Evolutionary conservation across 1,284 basidiomycete species (phyloP).

Genomic region (Exobasidium rhododendri): DNA sequence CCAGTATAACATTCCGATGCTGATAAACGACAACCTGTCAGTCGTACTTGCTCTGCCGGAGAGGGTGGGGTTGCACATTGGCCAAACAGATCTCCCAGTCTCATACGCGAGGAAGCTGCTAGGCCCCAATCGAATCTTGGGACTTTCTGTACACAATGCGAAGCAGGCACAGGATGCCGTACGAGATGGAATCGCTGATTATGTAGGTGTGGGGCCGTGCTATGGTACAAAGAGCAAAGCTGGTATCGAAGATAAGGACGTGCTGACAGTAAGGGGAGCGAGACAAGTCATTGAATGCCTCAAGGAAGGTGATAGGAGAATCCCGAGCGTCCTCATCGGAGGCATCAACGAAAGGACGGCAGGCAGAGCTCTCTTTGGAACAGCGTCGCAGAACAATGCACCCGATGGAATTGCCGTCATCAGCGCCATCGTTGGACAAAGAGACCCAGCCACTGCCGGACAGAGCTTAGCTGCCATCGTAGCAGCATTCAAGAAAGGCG

Average conservation of each 20-base stretch:
- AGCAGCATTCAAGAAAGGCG: constrained; percentile 47
- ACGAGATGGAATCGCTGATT: constrained; percentile 67
- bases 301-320: constrained; percentile 5
- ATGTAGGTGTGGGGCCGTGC: constrained; percentile 73
- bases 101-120: constrained; percentile 63
- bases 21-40: constrained; percentile 67
- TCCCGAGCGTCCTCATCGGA: constrained; percentile 51
- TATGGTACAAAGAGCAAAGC: constrained; percentile 56
- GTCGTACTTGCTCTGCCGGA: constrained; percentile 47
- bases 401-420: constrained; percentile 77
- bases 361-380: constrained; percentile 39
- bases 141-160: constrained; percentile 71
- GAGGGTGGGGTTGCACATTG: constrained; percentile 80
- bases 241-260: constrained; percentile 44
- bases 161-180: constrained; percentile 33
- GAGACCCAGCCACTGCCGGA: constrained; percentile 65
- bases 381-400: constrained; percentile 21
- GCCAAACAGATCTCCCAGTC: constrained; percentile 83
- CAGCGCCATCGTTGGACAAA: constrained; percentile 76
- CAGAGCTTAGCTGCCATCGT: constrained; percentile 52
- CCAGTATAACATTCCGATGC: constrained; percentile 73
- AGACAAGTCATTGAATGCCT: constrained; percentile 32
- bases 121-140: constrained; percentile 71
- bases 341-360: constrained; percentile 47
- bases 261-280: constrained; percentile 34